Evolutionary conservation across 306 rosid genomes (phyloP), one percentile per base, ranked within the genome.

Genomic region (Vicia sativa): DNA sequence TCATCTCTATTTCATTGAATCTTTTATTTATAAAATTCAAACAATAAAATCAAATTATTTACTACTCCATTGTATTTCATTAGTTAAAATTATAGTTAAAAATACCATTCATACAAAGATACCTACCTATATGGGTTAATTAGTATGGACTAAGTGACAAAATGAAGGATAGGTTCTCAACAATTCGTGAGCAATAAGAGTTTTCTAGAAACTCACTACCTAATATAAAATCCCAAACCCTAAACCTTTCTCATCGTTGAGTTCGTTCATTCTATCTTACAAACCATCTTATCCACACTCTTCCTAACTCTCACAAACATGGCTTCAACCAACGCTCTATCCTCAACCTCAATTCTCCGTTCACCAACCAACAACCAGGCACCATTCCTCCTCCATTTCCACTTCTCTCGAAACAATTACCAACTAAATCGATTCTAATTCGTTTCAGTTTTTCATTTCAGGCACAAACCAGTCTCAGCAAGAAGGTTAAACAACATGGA

Each of bases 291-390:
- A 81, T 79, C 93, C 82, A 53, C 62, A 41, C 59, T 71, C 25
- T 12, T 44, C 69, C 21, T n/a, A n/a, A n/a, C n/a, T n/a, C n/a
- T n/a, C n/a, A n/a, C n/a, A 23, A 64, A 16, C 39, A 78, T 91
- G 97, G 96, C 97, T 44, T 88, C 96, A 2, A 7, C 83, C 12
- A 79, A 79, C 70, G 80, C 83, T 23, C 53, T 79, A 26, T 74
- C 80, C 8, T 74, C 83, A 4, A 79, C 83, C 21, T 74, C 74
- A 37, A 41, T 79, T 16, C 43, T 79, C 0, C 61, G 83, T 28
- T 74, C 83, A 21, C 55, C 83, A 15, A 64, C 67, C 12, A 46
- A 49, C 12, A 46, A 49, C 23, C 79, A 68, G 74, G 74, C 67
- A n/a, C 61, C 11, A 12, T 25, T 12, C 3, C 29, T 1, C 1